Conservation (phyloP, 352 stramenopile species). For the Phytophthora tubulina region DNA sequence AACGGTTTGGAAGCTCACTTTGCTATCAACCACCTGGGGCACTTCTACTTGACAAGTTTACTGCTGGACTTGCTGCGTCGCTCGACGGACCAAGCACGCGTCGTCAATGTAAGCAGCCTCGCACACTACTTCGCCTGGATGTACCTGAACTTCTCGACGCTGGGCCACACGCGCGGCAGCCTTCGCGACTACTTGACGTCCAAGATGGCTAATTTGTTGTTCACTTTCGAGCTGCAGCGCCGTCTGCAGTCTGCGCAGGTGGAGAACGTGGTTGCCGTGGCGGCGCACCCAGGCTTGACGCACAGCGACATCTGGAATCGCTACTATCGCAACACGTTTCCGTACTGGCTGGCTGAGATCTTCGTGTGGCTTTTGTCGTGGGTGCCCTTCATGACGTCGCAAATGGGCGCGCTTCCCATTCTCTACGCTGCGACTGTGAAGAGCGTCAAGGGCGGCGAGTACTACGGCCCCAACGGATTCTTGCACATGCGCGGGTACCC, state of each 20-base stretch:
- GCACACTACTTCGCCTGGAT: constrained; percentile 50
- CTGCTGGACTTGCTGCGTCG: constrained; percentile 53
- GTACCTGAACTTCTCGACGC: constrained; percentile 48
- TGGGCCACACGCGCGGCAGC: constrained; percentile 47
- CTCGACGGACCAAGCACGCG: constrained; percentile 44
- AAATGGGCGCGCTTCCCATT: constrained; percentile 60
- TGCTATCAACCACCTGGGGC: constrained; percentile 75
- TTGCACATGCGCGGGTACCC: constrained; percentile 56
- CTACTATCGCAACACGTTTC: constrained; percentile 51
- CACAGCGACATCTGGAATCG: constrained; percentile 65
- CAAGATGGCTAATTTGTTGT: constrained; percentile 72
- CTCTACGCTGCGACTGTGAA: constrained; percentile 61
- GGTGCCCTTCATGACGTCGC: constrained; percentile 55
- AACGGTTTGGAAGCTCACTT: constrained; percentile 75
- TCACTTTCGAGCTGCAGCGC: constrained; percentile 70
- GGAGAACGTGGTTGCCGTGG: constrained; percentile 58
- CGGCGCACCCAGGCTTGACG: constrained; percentile 59
- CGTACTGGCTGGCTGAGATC: constrained; percentile 44
- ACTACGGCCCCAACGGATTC: constrained; percentile 62
- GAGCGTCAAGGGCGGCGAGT: constrained; percentile 56
- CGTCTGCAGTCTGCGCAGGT: constrained; percentile 43
- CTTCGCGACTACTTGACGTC: constrained; percentile 61
- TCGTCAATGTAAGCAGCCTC: constrained; percentile 67
- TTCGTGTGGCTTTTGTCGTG: constrained; percentile 49
- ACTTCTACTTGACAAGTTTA: constrained; percentile 70